Evolutionary conservation across 257 asterid species (phyloP), one percentile per base, ranked within the genome.

Genomic region (Henckelia pumila): DNA sequence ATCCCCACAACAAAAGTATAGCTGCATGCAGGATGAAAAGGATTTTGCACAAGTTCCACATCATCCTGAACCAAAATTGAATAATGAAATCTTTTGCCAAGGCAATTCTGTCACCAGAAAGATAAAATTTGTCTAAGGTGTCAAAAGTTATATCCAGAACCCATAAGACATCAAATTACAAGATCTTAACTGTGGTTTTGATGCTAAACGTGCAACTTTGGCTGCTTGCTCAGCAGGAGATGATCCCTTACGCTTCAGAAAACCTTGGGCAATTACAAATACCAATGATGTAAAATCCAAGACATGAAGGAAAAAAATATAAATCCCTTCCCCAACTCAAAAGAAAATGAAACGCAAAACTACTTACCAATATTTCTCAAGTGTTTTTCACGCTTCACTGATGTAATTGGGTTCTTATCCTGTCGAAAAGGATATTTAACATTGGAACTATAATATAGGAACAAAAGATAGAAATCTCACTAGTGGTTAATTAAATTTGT

Each of bases 311-410:
- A 21, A 64, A 60, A 67, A 21, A 19, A 37, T 23, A 29, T 57
- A 21, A 21, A 59, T 4, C 2, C 30, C 30, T 1, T 26, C 4
- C n/a, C n/a, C n/a, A n/a, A n/a, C n/a, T n/a, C n/a, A n/a, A n/a
- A n/a, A n/a, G n/a, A n/a, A n/a, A n/a, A n/a, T n/a, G n/a, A n/a
- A n/a, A n/a, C n/a, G n/a, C n/a, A n/a, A n/a, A n/a, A n/a, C n/a
- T n/a, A n/a, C 83, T 67, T 82, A 87, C 98, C 96, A 68, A 89
- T 87, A 72, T 83, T 89, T 75, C 83, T 87, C 33, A 85, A 83
- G 67, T 84, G 96, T 74, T 85, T 92, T 77, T 92, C 98, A 73
- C 94, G 95, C 75, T 85, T 92, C 6, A 90, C 85, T 44, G 82
- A 73, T 28, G 86, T 63, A 59, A 67, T 60, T 44, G 82, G 75